Percentiles rank a stretch among this genome's conserved stretches.
These are phyloP conservation scores for Penicillium salamii DNA, from an alignment of 495 filamentous ascomycete genomes.

Conservation along the genomic window DNA sequence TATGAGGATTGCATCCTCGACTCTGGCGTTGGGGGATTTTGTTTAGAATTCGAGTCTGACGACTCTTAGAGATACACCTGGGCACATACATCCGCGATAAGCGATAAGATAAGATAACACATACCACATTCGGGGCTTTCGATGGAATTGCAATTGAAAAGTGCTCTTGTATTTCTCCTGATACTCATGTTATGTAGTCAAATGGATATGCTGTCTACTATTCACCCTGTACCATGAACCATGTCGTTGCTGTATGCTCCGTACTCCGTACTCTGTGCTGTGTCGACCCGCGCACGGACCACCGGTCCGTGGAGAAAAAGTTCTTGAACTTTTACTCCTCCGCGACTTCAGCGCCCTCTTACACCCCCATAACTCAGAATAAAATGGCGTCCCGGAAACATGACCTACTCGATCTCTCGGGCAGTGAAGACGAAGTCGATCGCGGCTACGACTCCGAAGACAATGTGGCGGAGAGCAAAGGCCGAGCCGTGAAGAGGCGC, in stretches of 20 bases:
- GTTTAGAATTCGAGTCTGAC: constrained; percentile 14
- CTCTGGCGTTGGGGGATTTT: constrained; percentile 18
- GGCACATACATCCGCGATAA: neutral
- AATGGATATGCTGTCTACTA: too few relatives aligned
- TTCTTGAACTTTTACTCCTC: too few relatives aligned
- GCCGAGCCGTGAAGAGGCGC: constrained; percentile 65
- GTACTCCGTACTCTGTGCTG: neutral
- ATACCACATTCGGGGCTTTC: too few relatives aligned
- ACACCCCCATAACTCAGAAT: neutral
- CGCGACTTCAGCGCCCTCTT: neutral
- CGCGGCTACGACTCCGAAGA: constrained; percentile 68
- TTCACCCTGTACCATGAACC: too few relatives aligned
- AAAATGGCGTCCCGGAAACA: constrained; percentile 65
- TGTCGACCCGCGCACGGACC: constrained; percentile 21
- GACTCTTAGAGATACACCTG: constrained; percentile 11
- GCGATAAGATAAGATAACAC: too few relatives aligned
- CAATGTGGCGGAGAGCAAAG: constrained; percentile 60
- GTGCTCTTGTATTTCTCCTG: too few relatives aligned
- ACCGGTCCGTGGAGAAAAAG: constrained; percentile 23
- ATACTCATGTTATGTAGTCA: too few relatives aligned
- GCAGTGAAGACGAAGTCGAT: constrained; percentile 63
- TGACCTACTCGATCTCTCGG: constrained; percentile 67
- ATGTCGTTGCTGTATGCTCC: too few relatives aligned
- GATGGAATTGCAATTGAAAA: too few relatives aligned
- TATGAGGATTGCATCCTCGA: constrained; percentile 7